These are phyloP conservation scores for Trichoderma sp. DNA, from an alignment of 2,329 filamentous ascomycete genomes.

Conservation along the genomic window DNA sequence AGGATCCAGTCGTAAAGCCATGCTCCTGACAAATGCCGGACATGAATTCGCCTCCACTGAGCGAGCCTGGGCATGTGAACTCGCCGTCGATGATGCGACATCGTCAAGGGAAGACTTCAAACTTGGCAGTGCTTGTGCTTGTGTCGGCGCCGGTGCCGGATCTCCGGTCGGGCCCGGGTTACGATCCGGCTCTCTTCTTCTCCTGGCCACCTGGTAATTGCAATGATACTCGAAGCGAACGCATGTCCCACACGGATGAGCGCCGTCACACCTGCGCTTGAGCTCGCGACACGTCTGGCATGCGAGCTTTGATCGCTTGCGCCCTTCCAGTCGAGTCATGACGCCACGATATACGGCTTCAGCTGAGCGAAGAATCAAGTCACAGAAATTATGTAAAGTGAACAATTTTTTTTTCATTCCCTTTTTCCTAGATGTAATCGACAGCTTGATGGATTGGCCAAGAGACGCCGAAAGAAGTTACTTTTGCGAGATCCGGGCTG, in stretches of 20 bases:
- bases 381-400: not conserved
- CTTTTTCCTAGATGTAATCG: not conserved
- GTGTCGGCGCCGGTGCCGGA: not conserved
- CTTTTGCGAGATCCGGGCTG: not conserved
- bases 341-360: not conserved
- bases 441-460: not conserved
- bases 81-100: not conserved
- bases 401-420: not conserved
- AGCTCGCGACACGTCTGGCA: slow-evolving; percentile 11
- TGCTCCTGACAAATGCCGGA: not conserved
- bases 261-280: slow-evolving; percentile 3
- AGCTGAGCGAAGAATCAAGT: not conserved
- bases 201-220: not conserved
- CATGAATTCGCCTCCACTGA: slow-evolving; percentile 11
- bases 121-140: not conserved
- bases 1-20: not conserved
- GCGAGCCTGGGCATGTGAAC: not conserved
- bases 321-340: slow-evolving; percentile 3
- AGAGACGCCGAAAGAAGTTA: not conserved
- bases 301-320: slow-evolving; percentile 3
- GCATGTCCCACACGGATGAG: slow-evolving; percentile 7
- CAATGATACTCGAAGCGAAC: slow-evolving; percentile 7
- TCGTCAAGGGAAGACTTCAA: not conserved
- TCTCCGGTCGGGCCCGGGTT: not conserved
- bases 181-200: not conserved